Percentiles rank a stretch among this genome's conserved stretches.
phyloP scores from a whole-genome alignment of 306 rosid species.

The Cyclanthera cordifolia region DNA sequence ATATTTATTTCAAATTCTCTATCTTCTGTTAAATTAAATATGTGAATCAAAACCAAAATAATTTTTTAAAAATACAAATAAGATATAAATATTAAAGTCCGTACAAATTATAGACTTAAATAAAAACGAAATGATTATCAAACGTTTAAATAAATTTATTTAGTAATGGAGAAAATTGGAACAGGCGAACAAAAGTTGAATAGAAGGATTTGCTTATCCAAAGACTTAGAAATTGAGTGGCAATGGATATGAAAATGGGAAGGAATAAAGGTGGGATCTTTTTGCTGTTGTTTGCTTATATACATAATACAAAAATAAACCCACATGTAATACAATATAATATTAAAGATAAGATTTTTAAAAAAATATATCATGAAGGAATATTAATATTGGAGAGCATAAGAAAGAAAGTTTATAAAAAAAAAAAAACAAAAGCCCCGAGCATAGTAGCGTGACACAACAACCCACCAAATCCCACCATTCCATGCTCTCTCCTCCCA shows the following conservation, averaged over 20 bases:
- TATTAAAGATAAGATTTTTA: background rate
- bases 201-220: no score
- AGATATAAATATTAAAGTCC: no score
- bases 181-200: background rate
- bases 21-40: no score
- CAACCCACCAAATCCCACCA: constrained; percentile 11
- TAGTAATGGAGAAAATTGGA: background rate
- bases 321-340: constrained; percentile 16
- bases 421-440: constrained; percentile 14
- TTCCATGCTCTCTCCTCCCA: background rate
- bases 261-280: constrained; percentile 12
- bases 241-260: background rate
- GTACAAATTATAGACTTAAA: no score
- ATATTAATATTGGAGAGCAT: constrained; percentile 7
- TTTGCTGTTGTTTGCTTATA: background rate
- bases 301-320: constrained; percentile 2
- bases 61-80: no score
- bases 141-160: no score
- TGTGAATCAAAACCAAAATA: no score
- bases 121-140: no score
- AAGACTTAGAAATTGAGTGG: constrained; percentile 1
- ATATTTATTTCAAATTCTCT: no score
- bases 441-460: constrained; percentile 21
- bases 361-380: background rate
- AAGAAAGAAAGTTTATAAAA: background rate